Evolutionary conservation across 371 early-diverging fungal genomes (phyloP), one percentile per base, ranked within the genome.

Genomic region (Batkoa obscura): DNA sequence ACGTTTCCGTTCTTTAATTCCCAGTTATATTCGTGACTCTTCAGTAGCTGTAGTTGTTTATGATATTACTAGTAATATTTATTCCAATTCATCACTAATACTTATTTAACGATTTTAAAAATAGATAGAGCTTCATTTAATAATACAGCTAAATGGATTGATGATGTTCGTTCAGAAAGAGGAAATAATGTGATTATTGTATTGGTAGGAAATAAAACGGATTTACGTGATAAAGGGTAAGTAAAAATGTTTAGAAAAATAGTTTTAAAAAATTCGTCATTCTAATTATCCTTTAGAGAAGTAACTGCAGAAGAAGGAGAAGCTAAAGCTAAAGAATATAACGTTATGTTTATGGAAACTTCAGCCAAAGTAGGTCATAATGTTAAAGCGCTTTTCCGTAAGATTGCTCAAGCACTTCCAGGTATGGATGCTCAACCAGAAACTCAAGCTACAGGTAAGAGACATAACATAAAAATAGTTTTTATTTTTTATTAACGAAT

Each of bases 121-220:
- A 13, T 68, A 86, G 91, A 84, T 68, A 79, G 86, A 55, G 86
- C 81, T 62, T 94, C 94, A 17, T 97, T 97, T 72, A 67, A 78
- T 66, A 92, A 89, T 72, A 93, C 98, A 30, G 80, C 87, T 50
- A 87, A 89, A 63, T 99, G 99, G 99, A 90, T 99, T 58, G 94
- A 96, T 60, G 94, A 97, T 67, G 94, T 98, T 30, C 84, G 96
- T 42, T 86, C 86, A 32, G 95, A 95, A 72, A 86, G 97, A 50
- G 98, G 99, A 39, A 78, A 82, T 59, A 91, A 96, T 65, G 94
- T 93, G 17, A 91, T 95, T 45, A 87, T 99, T 58, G 90, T 98
- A 36, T 73, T 99, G 15, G 96, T 99, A 4, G 99, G 99, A n/a
- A 99, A 99, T 76, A 99, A 99, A 75, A 90, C 88, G 2, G 99